phyloP scores from a whole-genome alignment of 371 early-diverging fungal genomes.

The Mortierella sp. region DNA sequence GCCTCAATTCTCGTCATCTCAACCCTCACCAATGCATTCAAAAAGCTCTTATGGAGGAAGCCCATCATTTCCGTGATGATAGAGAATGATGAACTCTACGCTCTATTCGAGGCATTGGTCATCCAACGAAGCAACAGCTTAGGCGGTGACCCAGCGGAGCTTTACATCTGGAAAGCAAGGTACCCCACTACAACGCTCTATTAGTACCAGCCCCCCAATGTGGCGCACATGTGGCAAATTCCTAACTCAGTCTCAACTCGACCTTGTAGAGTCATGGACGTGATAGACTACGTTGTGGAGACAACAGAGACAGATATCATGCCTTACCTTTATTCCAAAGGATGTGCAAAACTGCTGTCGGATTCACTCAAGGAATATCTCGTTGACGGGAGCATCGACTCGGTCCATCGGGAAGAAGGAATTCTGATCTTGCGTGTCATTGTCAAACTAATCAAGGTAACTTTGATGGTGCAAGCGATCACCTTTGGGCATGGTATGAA shows the following conservation, averaged over 20 bases:
- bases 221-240: too few species aligned
- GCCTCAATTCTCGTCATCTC: slow-evolving; percentile 48
- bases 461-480: background rate
- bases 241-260: background rate
- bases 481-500: background rate
- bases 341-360: slow-evolving; percentile 43
- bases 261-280: slow-evolving; percentile 43
- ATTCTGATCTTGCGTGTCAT: slow-evolving; percentile 48
- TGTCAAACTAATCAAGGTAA: slow-evolving; percentile 52
- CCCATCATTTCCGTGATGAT: slow-evolving; percentile 42
- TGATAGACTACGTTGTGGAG: slow-evolving; percentile 49
- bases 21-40: slow-evolving; percentile 44
- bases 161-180: slow-evolving; percentile 55
- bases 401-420: slow-evolving; percentile 54
- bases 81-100: slow-evolving; percentile 45
- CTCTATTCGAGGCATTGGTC: slow-evolving; percentile 40
- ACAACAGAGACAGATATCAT: slow-evolving; percentile 50
- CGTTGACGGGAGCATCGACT: slow-evolving; percentile 51
- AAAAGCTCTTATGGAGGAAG: slow-evolving; percentile 48
- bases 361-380: slow-evolving; percentile 49
- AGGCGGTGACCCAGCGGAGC: slow-evolving; percentile 47
- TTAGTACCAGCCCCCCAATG: too few species aligned
- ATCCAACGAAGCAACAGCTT: slow-evolving; percentile 25
- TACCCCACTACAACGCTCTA: background rate
- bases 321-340: slow-evolving; percentile 48